These are phyloP conservation scores for Thoreauomyces humboldtii DNA, from an alignment of 192 early-diverging fungal genomes.

Conservation along the genomic window DNA sequence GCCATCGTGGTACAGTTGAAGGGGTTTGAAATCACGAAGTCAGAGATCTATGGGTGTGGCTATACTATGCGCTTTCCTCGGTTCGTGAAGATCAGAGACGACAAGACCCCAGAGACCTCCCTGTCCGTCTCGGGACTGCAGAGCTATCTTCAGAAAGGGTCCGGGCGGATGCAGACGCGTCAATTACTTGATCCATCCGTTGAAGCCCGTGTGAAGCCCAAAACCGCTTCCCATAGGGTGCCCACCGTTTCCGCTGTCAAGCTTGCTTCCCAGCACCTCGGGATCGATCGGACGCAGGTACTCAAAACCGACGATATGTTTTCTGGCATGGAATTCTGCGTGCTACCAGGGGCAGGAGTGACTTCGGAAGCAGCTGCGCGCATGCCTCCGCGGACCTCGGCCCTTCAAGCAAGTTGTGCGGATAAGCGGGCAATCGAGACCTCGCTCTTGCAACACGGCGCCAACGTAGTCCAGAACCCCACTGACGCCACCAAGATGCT, in stretches of 20 bases:
- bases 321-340: slow-evolving; percentile 58
- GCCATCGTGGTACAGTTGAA: slow-evolving; percentile 67
- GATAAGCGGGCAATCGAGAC: slow-evolving; percentile 59
- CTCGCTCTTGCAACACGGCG: slow-evolving; percentile 61
- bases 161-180: slow-evolving; percentile 37
- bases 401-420: background rate
- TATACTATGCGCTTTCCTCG: slow-evolving; percentile 78
- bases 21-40: slow-evolving; percentile 60
- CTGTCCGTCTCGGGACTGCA: slow-evolving; percentile 30
- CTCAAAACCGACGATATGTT: slow-evolving; percentile 54
- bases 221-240: background rate
- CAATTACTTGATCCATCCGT: slow-evolving; percentile 11
- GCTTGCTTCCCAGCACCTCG: slow-evolving; percentile 30
- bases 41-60: slow-evolving; percentile 53
- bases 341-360: slow-evolving; percentile 38
- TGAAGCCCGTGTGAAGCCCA: background rate
- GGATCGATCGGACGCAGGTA: slow-evolving; percentile 41
- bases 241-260: slow-evolving; percentile 7
- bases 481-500: slow-evolving; percentile 37
- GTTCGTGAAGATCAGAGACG: slow-evolving; percentile 62
- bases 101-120: slow-evolving; percentile 56
- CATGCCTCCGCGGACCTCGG: background rate
- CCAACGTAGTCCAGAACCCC: slow-evolving; percentile 59
- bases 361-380: background rate
- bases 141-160: slow-evolving; percentile 25